phyloP scores from a whole-genome alignment of 768 basidiomycete genomes.

The Phallus indusiatus region DNA sequence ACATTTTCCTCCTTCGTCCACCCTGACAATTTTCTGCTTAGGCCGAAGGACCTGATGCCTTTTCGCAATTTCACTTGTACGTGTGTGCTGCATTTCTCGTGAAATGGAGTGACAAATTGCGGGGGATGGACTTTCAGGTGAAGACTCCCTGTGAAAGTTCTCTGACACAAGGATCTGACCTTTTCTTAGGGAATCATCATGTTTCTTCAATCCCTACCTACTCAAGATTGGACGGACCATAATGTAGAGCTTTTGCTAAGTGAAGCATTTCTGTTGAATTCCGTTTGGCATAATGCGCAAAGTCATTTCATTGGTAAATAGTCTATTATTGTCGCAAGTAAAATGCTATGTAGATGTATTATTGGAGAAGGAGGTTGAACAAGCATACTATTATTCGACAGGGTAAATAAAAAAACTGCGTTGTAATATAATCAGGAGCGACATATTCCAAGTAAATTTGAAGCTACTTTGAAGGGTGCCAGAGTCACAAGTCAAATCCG shows the following conservation, averaged over 20 bases:
- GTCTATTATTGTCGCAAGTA: not conserved
- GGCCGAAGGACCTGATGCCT: conserved; percentile 97
- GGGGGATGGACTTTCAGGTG: conserved; percentile 98
- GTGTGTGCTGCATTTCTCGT: conserved; percentile 97
- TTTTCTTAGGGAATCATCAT: conserved; percentile 85
- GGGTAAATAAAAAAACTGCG: no score
- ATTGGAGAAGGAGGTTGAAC: no score
- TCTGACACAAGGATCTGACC: not conserved
- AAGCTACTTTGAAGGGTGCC: no score
- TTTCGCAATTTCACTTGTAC: conserved; percentile 97
- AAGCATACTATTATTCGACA: no score
- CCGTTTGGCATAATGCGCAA: conserved; percentile 88
- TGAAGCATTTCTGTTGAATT: conserved; percentile 90
- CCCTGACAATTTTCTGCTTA: conserved; percentile 23
- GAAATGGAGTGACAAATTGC: conserved; percentile 87
- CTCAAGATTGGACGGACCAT: conserved; percentile 90
- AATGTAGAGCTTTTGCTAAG: conserved; percentile 92
- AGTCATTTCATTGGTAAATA: conserved; percentile 68
- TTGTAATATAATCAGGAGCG: no score
- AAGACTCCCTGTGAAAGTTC: conserved; percentile 14
- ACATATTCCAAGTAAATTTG: no score
- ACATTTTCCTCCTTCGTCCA: not conserved
- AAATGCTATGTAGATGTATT: not conserved
- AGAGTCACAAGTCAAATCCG: no score
- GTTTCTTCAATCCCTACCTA: conserved; percentile 90